Evolutionary conservation across 169 alveolate genomes (phyloP), one percentile per base, ranked within the genome.

Genomic region (Blepharisma undulans): DNA sequence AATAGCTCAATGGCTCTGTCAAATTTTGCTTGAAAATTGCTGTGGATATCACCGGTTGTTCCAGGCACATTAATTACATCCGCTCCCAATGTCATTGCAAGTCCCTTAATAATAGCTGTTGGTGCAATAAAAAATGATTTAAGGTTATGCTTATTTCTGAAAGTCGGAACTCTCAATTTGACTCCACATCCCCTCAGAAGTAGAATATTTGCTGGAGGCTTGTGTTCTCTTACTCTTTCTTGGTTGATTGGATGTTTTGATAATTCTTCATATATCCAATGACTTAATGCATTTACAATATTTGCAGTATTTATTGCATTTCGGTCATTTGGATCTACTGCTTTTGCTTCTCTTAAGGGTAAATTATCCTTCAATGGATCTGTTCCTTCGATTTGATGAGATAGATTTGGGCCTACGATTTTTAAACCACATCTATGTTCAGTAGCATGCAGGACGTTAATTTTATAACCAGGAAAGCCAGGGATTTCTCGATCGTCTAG

Each of bases 391-490:
- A 95, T 94, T 60, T 87, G 76, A 86, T 92, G 88, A 27, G 95
- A 84, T 27, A 95, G 89, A 19, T 87, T 79, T 29, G 92, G 91
- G 12, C 96, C 96, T 18, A 90, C 84, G 21, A 95, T 93, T 27
- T 89, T 93, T 19, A 95, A 34, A 29, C 97, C 97, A 84, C 94
- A 92, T 74, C 97, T 80, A 87, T 95, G 97, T 91, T 95, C 97
- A 74, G 97, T 95, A n/a, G 97, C 97, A 84, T 95, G 94, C 76
- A 92, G 60, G 18, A 92, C 92, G 22, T 76, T 48, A 36, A 94
- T 92, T 34, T 72, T 25, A 79, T 93, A 93, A 10, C 88, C 93
- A 32, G 80, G 92, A 66, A 22, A 93, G 12, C 91, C 91, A 4
- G 95, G 94, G 33, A 94, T 81, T 30, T 34, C 74, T n/a, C 93